A percentile compares a stretch with the other conserved stretches of the same genome.
Evolutionary conservation across 495 filamentous ascomycete genomes (phyloP).

Genomic region (Physcia stellaris): DNA sequence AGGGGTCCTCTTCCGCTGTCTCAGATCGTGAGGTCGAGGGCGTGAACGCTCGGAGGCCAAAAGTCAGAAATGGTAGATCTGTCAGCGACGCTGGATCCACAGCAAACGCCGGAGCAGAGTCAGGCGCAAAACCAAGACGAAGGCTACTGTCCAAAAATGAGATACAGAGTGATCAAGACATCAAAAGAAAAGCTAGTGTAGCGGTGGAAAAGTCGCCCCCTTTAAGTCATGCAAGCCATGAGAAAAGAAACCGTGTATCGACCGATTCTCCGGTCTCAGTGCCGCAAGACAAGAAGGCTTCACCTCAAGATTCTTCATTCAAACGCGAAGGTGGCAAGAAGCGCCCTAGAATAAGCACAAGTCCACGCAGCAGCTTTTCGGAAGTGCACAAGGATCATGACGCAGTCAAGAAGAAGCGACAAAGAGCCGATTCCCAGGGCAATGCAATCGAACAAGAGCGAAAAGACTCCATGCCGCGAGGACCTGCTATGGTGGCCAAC

Average conservation of each 20-base stretch:
- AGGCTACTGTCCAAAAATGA: slow-evolving; percentile 48
- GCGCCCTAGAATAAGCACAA: slow-evolving; percentile 51
- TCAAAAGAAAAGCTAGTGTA: slow-evolving; percentile 18
- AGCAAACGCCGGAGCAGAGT: slow-evolving; percentile 24
- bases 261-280: slow-evolving; percentile 1
- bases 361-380: slow-evolving; percentile 46
- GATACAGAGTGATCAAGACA: slow-evolving; percentile 40
- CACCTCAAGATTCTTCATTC: slow-evolving; percentile 6
- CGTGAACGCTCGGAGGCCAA: slow-evolving; percentile 24
- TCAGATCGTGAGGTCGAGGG: slow-evolving; percentile 42
- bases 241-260: slow-evolving; percentile 6
- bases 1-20: slow-evolving; percentile 28
- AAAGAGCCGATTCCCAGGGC: slow-evolving; percentile 24
- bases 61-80: slow-evolving; percentile 27
- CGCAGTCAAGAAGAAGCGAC: slow-evolving; percentile 34
- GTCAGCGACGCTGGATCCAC: slow-evolving; percentile 32
- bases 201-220: slow-evolving; percentile 22
- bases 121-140: slow-evolving; percentile 44
- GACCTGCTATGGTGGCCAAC: slow-evolving; percentile 25
- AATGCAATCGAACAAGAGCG: slow-evolving; percentile 11
- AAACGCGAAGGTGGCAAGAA: slow-evolving; percentile 38
- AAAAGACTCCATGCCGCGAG: slow-evolving; percentile 5
- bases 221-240: slow-evolving; percentile 9
- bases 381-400: slow-evolving; percentile 31
- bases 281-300: slow-evolving; percentile 6